Conservation (phyloP, 257 asterid species). For the Echium plantagineum region DNA sequence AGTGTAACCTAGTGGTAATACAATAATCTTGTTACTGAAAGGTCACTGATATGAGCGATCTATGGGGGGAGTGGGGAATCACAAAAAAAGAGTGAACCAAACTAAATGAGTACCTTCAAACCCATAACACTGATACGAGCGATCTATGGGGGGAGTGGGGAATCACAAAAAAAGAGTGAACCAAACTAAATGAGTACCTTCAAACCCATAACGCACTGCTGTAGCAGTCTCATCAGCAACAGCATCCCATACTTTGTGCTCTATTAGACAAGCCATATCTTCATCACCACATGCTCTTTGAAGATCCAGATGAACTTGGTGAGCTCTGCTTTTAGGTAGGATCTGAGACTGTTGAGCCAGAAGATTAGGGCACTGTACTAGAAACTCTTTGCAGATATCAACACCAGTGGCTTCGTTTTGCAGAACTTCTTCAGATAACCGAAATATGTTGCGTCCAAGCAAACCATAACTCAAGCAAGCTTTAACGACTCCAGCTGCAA, state of each 20-base stretch:
- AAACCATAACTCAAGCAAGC: constrained; percentile 80
- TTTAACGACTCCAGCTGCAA: constrained; percentile 65
- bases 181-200: constrained; percentile 32
- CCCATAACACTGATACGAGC: too few species aligned
- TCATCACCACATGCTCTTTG: constrained; percentile 56
- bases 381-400: constrained; percentile 50
- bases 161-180: neutral
- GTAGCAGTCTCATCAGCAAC: constrained; percentile 90
- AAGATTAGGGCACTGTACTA: constrained; percentile 43
- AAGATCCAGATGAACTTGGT: constrained; percentile 83
- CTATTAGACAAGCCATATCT: constrained; percentile 46
- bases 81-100: too few species aligned
- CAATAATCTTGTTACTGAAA: too few species aligned
- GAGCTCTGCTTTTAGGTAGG: constrained; percentile 89
- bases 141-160: neutral
- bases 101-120: too few species aligned
- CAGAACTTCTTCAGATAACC: constrained; percentile 73
- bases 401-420: constrained; percentile 52
- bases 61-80: too few species aligned
- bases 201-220: constrained; percentile 77
- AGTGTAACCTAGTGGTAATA: neutral
- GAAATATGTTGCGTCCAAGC: constrained; percentile 78
- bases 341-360: constrained; percentile 60
- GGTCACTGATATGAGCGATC: too few species aligned
- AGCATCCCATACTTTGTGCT: constrained; percentile 73